Conservation (phyloP, 208 protist genomes). For the Angomonas ambiguus region DNA sequence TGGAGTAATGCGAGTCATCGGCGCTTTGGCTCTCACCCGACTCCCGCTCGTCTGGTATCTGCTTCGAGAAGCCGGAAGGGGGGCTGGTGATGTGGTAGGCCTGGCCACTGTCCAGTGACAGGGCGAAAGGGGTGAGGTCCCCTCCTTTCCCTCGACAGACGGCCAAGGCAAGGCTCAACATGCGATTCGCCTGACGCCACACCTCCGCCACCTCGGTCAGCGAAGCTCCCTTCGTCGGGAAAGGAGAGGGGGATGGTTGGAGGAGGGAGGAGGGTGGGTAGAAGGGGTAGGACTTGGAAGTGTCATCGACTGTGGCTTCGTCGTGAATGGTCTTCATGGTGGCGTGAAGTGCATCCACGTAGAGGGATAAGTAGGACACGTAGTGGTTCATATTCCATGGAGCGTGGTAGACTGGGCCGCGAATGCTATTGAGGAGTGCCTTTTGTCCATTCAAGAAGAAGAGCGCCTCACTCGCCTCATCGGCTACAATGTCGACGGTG, state of each 20-base stretch:
- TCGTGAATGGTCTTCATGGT: conserved; percentile 8
- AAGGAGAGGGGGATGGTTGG: neutral
- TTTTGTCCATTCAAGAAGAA: conserved; percentile 22
- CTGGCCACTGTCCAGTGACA: neutral
- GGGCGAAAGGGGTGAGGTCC: neutral
- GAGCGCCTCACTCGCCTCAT: conserved; percentile 6
- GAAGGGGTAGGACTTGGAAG: neutral
- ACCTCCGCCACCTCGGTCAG: conserved; percentile 8
- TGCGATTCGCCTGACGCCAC: conserved; percentile 21
- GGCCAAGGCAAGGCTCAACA: conserved; percentile 17
- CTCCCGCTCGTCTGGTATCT: neutral
- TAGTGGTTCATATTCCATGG: conserved; percentile 28
- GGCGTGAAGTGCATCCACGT: conserved; percentile 10
- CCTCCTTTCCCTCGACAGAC: neutral
- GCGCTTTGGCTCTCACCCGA: neutral
- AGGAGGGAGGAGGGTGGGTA: neutral
- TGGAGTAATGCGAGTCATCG: neutral
- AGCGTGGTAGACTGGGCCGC: conserved; percentile 10
- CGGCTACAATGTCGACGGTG: conserved; percentile 26
- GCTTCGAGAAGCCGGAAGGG: neutral
- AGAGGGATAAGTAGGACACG: conserved; percentile 22
- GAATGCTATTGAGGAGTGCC: conserved; percentile 12
- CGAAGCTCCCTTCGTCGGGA: conserved; percentile 11
- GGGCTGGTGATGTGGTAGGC: neutral
- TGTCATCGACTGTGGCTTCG: neutral